Conservation (phyloP, 2,329 filamentous ascomycete species). For the Fusarium sp. region DNA sequence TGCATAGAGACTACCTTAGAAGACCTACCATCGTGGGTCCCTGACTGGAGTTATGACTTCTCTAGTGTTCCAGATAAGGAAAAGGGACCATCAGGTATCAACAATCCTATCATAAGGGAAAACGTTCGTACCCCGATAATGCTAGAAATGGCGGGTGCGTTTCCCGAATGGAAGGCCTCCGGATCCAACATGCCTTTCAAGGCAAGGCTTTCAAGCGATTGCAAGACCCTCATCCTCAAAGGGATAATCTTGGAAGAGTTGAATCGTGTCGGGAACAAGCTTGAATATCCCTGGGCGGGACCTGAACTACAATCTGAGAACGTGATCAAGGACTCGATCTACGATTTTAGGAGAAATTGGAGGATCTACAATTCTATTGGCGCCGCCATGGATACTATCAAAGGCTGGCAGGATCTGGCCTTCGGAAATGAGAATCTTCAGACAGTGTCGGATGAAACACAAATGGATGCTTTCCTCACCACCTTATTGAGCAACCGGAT, state of each 20-base stretch:
- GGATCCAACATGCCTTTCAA: not conserved
- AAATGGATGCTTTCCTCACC: not conserved
- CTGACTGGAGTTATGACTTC: not conserved
- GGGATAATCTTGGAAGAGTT: not conserved
- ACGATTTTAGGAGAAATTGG: not conserved
- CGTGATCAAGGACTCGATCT: accelerated
- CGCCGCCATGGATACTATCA: accelerated
- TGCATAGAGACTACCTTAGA: accelerated
- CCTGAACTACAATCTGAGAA: not conserved
- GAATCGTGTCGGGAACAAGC: accelerated
- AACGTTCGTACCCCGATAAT: not conserved
- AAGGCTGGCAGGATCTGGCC: not conserved
- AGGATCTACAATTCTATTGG: not conserved
- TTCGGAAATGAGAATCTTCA: accelerated
- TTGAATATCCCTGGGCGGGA: not conserved
- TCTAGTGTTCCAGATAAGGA: not conserved
- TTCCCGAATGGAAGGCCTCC: not conserved
- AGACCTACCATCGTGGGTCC: not conserved
- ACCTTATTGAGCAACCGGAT: accelerated
- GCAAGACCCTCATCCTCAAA: not conserved
- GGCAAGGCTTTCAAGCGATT: not conserved
- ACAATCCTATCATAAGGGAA: not conserved
- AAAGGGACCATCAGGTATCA: not conserved
- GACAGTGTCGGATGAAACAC: accelerated
- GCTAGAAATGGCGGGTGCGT: not conserved